Evolutionary conservation across 768 basidiomycete genomes (phyloP), one percentile per base, ranked within the genome.

Genomic region (Mycena albidolilacea): DNA sequence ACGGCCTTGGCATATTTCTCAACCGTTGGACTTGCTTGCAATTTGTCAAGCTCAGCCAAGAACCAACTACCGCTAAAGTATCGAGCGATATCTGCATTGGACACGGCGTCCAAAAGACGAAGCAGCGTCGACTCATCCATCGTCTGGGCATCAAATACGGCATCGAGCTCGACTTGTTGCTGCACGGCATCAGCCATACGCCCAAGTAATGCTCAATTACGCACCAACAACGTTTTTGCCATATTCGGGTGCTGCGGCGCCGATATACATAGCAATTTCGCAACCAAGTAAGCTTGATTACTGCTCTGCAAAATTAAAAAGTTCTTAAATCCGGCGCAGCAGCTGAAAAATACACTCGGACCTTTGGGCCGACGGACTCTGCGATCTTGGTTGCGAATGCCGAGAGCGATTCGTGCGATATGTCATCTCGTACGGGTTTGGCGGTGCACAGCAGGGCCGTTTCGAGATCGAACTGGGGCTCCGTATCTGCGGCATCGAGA

Each of bases 201-300:
- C 7, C 10, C 5, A 5, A 5, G 5, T 9, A 69, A 52, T 21
- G 55, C 21, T 19, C 39, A 70, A 19, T 43, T 60, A 79, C 86
- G 59, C 67, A 88, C 88, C 78, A 86, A 78, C 30, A 87, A 77
- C 19, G 80, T 80, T 52, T 85, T 76, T 35, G 90, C 89, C 80
- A 94, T 81, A 14, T 90, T 83, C 23, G 91, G 89, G 76, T 87
- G 86, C 79, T 95, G 94, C 35, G 91, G 90, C 7, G 92, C 92
- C 7, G 89, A 84, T 70, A 91, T 88, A 64, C 85, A 89, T 52
- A 95, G 82, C 67, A 94, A 83, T 35, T 89, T 89, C 1, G 92
- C 90, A 14, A 94, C 81, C 41, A 87, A 83, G 77, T 90, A 90
- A 1, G 92, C 85, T 70, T 92, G 91, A 67, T 86, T 85, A 44